Evolutionary conservation across 495 filamentous ascomycete genomes (phyloP), one percentile per base, ranked within the genome.

Genomic region (Penicillium angulare): DNA sequence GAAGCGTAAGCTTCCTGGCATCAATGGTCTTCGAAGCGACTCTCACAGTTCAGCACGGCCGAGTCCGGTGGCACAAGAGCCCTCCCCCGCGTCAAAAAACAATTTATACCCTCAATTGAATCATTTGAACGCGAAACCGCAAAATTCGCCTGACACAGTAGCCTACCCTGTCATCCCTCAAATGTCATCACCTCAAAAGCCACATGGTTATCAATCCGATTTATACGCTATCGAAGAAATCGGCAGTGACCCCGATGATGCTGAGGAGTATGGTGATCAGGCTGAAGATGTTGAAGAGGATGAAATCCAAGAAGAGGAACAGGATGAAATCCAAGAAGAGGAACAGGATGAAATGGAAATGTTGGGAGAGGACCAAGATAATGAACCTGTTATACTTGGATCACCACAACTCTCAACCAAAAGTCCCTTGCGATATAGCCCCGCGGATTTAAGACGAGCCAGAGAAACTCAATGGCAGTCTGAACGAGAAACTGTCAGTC

Each of bases 401-500:
- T 58, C 27, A 43, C 43, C 47, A n/a, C 46, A 33, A 13, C 10
- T 18, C 27, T 43, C 12, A 10, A 42, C 22, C 12, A 33, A 8
- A 10, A 21, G 49, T 24, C 31, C 41, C 0, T n/a, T 17, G 5
- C 52, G 34, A 22, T 21, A 18, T 20, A 48, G 26, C 7, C 31
- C 27, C 38, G 33, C 39, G 23, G 26, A 17, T 8, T 15, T 16
- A 2, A 26, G 13, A 32, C 49, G 33, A 29, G 29, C 32, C 48
- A 60, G 56, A 50, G 69, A 79, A 56, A 60, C 51, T n/a, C 60
- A 73, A 43, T 82, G 75, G 74, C 78, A 81, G 43, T 61, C 56
- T 7, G 75, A 79, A 36, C 67, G 79, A 31, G 73, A 82, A 47
- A 68, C 65, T 8, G 70, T 82, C 26, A 80, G 74, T 55, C 71